Base-by-base conservation (phyloP, 164 flowering plant genomes). In the Echeveria elegans region DNA sequence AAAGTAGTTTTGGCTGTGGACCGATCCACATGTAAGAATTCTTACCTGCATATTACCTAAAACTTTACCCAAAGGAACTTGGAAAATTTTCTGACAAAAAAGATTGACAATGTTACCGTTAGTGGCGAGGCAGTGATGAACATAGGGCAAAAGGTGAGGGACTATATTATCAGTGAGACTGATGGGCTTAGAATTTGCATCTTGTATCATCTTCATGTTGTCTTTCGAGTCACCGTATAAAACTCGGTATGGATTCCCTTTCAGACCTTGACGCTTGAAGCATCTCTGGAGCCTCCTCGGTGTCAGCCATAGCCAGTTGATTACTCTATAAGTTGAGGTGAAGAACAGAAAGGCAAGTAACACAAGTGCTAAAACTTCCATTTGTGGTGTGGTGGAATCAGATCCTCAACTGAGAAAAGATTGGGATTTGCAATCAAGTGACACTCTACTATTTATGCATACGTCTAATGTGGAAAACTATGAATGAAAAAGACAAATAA, bases 1-100 rank as follows among this genome's bases (percentile, higher is more conserved):
- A 61, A 14, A 16, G 63, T 67, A 85, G 28, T 36, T 53, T 70
- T 23, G 87, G 86, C 9, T 1, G 62, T 48, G 81, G 52, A 0
- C 85, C 87, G 0, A 68, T 0, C 89, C 89, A 85, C 9, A 40
- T 21, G 63, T 74, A 71, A 1, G 72, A 74, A 29, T 73, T 74
- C 29, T 80, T 75, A 28, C 85, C 85, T 85, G 79, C 73, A 76
- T 4, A 26, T 61, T 24, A 61, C 2, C 15, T 23, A 30, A 61
- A 34, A 9, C 45, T 8, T 61, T 18, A 14, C 32, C 30, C 14
- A n/a, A 29, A 28, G 4, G 37, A 61, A 30, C 37, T 23, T 14
- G 30, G 6, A 61, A 30, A 61, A n/a, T n/a, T 61, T 58, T 61
- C 18, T 5, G 16, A 7, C 36, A 61, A 29, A 8, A 61, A 30